Evolutionary conservation across 2,329 filamentous ascomycete species (phyloP), one percentile per base, ranked within the genome.

Genomic region (Sarocladium kiliense): DNA sequence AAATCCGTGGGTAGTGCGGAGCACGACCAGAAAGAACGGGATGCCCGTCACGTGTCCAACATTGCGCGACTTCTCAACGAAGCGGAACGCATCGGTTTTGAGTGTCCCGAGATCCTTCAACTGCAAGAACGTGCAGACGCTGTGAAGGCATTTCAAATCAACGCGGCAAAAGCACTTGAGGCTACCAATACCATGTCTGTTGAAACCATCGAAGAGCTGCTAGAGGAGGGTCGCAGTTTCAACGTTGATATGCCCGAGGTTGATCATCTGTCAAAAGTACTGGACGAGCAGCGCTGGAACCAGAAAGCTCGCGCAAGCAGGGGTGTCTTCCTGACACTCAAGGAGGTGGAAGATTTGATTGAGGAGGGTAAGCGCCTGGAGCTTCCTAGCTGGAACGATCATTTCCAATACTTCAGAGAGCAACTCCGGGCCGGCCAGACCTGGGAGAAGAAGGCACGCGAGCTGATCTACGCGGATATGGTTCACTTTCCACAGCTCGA

Each of bases 401-500:
- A 93, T 60, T 78, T 97, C 55, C 75, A 80, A 12, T 86, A 85
- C 68, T 89, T 91, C 65, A 83, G 85, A 57, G 88, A 93, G 26
- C 87, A 96, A 68, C 81, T 87, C 61, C 77, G 80, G 6, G 83
- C 87, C 25, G 94, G 93, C 37, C 83, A 91, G 65, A 78, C 89
- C 45, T 99, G 94, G 94, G 94, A 97, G 73, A 79, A 84, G 49
- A 97, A 97, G 70, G 93, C 91, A 2, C 88, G 89, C 64, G 93
- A 99, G 68, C 78, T 99, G 54, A 95, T 97, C 73, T 82, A 85
- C n/a, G 91, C 91, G 9, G 93, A 97, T 65, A 80, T 87, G 41
- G 87, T 97, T 11, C 91, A 97, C 71, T 97, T 96, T 65, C 89
- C 92, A 54, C 94, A 99, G 67, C 81, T 99, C 1, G 94, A 97